phyloP scores from a whole-genome alignment of 805 yeast species.

The Wickerhamiella vanderwaltii region DNA sequence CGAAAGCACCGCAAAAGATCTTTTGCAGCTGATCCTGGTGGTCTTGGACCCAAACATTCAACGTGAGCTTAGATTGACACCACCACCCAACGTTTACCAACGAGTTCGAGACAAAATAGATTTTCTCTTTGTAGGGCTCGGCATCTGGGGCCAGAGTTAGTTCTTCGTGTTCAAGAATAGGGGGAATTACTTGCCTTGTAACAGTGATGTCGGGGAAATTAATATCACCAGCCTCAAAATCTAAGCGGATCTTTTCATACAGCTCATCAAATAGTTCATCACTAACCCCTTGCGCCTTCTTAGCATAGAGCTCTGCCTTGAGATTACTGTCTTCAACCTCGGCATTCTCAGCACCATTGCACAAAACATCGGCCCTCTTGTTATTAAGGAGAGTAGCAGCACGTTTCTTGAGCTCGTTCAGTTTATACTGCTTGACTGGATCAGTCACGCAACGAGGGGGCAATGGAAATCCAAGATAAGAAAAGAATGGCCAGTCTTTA shows the following conservation, averaged over 20 bases:
- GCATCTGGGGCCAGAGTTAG: constrained; percentile 14
- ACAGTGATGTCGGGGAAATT: constrained; percentile 33
- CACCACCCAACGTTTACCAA: constrained; percentile 14
- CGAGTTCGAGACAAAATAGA: constrained; percentile 15
- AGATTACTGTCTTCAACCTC: constrained; percentile 29
- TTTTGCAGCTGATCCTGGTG: constrained; percentile 11
- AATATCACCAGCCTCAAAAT: constrained; percentile 42
- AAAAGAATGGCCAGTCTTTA: constrained; percentile 40
- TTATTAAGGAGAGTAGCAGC: constrained; percentile 54
- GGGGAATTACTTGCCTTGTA: constrained; percentile 58
- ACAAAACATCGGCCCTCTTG: constrained; percentile 50
- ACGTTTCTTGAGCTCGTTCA: constrained; percentile 52
- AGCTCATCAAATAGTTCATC: constrained; percentile 61
- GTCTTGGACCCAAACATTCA: constrained; percentile 14
- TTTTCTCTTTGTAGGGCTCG: constrained; percentile 11
- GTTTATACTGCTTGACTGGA: constrained; percentile 52
- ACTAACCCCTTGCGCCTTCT: constrained; percentile 19
- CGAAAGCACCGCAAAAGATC: not conserved
- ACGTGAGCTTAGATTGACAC: constrained; percentile 16
- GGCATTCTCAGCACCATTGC: constrained; percentile 30
- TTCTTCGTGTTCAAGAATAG: constrained; percentile 2
- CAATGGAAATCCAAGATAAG: constrained; percentile 46
- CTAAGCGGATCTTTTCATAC: constrained; percentile 39
- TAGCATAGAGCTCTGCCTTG: constrained; percentile 15
- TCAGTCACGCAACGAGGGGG: constrained; percentile 63